A percentile compares a stretch with the other conserved stretches of the same genome.
phyloP scores from a whole-genome alignment of 2,329 filamentous ascomycete species.

The Alternaria rosae region DNA sequence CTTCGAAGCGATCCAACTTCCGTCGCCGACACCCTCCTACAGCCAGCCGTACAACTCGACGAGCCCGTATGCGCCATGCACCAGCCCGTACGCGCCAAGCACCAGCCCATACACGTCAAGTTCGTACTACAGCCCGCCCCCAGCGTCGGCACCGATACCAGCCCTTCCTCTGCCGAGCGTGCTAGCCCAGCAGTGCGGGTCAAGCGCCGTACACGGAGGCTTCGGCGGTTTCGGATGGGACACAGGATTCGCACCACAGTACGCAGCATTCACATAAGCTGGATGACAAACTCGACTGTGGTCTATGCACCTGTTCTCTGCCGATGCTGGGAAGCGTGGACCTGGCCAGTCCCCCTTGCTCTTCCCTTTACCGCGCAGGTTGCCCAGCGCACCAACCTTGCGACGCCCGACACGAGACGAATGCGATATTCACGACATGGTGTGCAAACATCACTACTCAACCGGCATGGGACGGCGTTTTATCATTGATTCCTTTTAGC shows the following conservation, averaged over 20 bases:
- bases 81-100: slow-evolving; percentile 51
- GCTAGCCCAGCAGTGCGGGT: slow-evolving; percentile 82
- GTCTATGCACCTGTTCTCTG: slow-evolving; percentile 30
- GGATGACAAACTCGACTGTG: slow-evolving; percentile 27
- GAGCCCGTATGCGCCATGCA: slow-evolving; percentile 51
- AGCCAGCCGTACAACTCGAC: slow-evolving; percentile 66
- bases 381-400: slow-evolving; percentile 51
- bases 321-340: slow-evolving; percentile 50
- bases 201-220: slow-evolving; percentile 66
- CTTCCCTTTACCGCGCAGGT: slow-evolving; percentile 37
- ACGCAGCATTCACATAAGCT: slow-evolving; percentile 80
- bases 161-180: slow-evolving; percentile 85
- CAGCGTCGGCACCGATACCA: slow-evolving; percentile 76
- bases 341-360: slow-evolving; percentile 51
- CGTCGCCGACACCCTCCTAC: slow-evolving; percentile 81
- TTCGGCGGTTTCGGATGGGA: slow-evolving; percentile 86
- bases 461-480: slow-evolving; percentile 64
- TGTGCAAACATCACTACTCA: slow-evolving; percentile 52
- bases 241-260: slow-evolving; percentile 77
- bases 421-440: slow-evolving; percentile 54
- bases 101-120: slow-evolving; percentile 72
- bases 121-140: slow-evolving; percentile 80
- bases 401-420: slow-evolving; percentile 53
- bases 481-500: slow-evolving; percentile 55
- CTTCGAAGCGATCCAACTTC: slow-evolving; percentile 73